phyloP scores from a whole-genome alignment of 306 rosid species.

The Trichosanthes truncata region DNA sequence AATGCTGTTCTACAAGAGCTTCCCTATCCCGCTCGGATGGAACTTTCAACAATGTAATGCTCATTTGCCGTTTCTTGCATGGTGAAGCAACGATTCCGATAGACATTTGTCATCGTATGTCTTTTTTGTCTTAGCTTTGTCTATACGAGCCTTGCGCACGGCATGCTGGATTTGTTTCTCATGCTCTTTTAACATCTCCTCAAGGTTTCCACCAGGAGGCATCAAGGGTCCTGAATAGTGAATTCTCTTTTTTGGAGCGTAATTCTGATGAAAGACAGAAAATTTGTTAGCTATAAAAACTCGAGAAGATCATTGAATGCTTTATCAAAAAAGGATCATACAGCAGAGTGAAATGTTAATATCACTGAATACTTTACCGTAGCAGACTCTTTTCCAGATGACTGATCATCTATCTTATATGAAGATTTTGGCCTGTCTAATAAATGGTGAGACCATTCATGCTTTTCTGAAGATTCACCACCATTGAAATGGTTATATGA shows the following conservation, averaged over 20 bases:
- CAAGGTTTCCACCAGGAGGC: constrained; percentile 50
- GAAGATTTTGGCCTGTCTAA: constrained; percentile 31
- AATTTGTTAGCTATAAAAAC: background rate
- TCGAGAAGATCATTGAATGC: background rate
- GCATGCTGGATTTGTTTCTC: constrained; percentile 68
- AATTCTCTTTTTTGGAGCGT: constrained; percentile 28
- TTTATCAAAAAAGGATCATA: background rate
- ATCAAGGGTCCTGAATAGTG: constrained; percentile 68
- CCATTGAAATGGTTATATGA: constrained; percentile 35
- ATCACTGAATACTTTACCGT: constrained; percentile 30
- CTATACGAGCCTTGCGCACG: constrained; percentile 61
- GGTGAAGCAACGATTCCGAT: constrained; percentile 40
- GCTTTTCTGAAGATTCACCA: constrained; percentile 25
- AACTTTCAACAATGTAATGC: constrained; percentile 8
- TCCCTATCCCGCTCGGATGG: constrained; percentile 12
- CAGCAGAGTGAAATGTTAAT: background rate
- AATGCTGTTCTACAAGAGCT: constrained; percentile 10
- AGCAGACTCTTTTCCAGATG: constrained; percentile 33
- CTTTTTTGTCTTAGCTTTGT: constrained; percentile 39
- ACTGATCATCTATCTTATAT: constrained; percentile 33
- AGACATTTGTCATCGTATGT: constrained; percentile 26
- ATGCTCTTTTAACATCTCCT: constrained; percentile 71
- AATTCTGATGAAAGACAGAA: constrained; percentile 24
- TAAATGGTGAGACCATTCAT: constrained; percentile 38
- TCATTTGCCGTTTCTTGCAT: constrained; percentile 25